Base-by-base conservation (phyloP, 2,329 filamentous ascomycete genomes). In the Apiospora phragmitis region DNA sequence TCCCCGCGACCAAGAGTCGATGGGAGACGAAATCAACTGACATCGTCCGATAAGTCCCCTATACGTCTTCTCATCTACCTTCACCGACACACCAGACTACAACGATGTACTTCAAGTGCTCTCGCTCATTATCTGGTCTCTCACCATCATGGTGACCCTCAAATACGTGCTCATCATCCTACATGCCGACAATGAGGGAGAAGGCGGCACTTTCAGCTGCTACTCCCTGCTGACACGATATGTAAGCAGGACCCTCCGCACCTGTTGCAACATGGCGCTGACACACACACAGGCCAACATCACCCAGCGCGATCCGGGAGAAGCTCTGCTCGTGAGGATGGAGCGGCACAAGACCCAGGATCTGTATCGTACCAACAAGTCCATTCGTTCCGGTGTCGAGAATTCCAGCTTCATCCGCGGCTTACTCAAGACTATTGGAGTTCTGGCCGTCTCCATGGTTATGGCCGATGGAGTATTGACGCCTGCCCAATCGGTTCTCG, bases 31-130 rank as follows among this genome's bases (percentile, higher is more conserved):
- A 29, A 67, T 16, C 14, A 45, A 67, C 18, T 38, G 7, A n/a
- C 29, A 38, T 32, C 3, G 32, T 38, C 32, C 6, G 32, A 83
- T 0, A 89, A 89, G 86, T 71, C 90, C 90, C n/a, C 87, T 93
- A 24, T 93, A 93, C 75, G 91, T 93, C 24, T 93, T 83, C 79
- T 92, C 90, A 24, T 90, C 88, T n/a, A 92, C 89, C 0, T 93
- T 93, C 75, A 83, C 85, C 35, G 80, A 82, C 3, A 80, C 85
- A 21, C 90, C 90, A 0, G 83, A 81, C 8, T 86, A 87, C 74
- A 83, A 88, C 29, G 88, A 92, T 74, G 82, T 93, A 3, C 82
- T 92, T 65, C 89, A 91, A 65, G 90, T 88, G 0, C 81, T 93
- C 1, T 93, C 91, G 4, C 85, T 93, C 59, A 88, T 93, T 72